Evolutionary conservation across 2,329 filamentous ascomycete species (phyloP), one percentile per base, ranked within the genome.

Genomic region (Clonostachys solani): DNA sequence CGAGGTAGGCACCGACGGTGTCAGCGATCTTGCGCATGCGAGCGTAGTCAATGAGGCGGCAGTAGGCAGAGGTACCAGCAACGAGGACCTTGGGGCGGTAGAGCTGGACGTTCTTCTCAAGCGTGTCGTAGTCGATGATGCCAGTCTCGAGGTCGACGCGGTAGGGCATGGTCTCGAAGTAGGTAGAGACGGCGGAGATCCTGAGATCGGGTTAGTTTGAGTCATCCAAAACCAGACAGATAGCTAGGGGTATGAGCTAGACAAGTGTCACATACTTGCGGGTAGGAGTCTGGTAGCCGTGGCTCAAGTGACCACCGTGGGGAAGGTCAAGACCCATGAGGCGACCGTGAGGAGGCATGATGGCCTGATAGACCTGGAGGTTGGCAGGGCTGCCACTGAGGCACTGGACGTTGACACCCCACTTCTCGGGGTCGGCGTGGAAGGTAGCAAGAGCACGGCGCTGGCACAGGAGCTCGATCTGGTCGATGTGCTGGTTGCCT

Each of bases 141-240:
- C 94, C 94, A 33, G 94, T 97, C 62, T 88, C 82, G 59, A 89
- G 80, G 69, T 94, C 78, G 53, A 97, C 86, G 52, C 91, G 86
- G 80, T 99, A 99, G 47, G 94, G 94, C 73, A 99, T 86, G 50
- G 94, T 99, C 80, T 99, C 92, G 66, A 97, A 99, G 82, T 99
- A 99, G 63, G 92, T 97, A 37, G 92, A 97, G 60, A 99, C 87
- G 50, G 91, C 91, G 47, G 92, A 97, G 71, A 99, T 99, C 77
- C 79, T 85, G 23, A 4, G n/a, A 15, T 18, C 5, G 13, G 10
- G 23, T 49, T 38, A 47, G 40, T 42, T 43, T 48, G 44, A 10
- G 38, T 43, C 40, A 17, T n/a, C n/a, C 13, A 34, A 37, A 33
- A 29, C 16, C 40, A n/a, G 18, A 19, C 40, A n/a, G 18, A 19